Conservation (phyloP, 1,284 basidiomycete genomes). For the Pisolithus thermaeus region DNA sequence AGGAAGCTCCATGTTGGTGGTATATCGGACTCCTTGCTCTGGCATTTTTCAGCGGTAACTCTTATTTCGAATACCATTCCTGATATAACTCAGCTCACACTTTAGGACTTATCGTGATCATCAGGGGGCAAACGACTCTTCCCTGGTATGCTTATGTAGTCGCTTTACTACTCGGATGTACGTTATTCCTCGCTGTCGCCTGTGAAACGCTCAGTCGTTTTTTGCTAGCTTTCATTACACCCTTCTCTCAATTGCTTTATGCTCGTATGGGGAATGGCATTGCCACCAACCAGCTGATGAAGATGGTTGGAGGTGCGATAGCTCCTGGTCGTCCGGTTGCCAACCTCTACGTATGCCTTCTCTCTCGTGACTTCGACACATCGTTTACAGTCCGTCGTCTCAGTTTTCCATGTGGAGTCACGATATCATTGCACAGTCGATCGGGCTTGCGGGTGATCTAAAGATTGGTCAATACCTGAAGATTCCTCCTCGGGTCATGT, state of each 20-base stretch:
- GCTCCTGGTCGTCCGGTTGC: constrained; percentile 61
- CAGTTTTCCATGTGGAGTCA: constrained; percentile 64
- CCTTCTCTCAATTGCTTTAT: constrained; percentile 36
- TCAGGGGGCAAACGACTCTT: constrained; percentile 55
- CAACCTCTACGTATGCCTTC: constrained; percentile 51
- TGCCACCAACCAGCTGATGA: constrained; percentile 55
- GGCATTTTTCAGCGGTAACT: constrained; percentile 47
- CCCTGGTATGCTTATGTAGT: constrained; percentile 60
- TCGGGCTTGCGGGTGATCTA: constrained; percentile 49
- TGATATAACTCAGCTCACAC: constrained; percentile 41
- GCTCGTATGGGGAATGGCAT: constrained; percentile 57
- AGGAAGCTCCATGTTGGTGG: constrained; percentile 52
- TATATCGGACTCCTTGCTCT: constrained; percentile 44
- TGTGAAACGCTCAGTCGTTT: not conserved
- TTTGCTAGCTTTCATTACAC: constrained; percentile 31
- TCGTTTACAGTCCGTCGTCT: not conserved
- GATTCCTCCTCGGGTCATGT: constrained; percentile 68
- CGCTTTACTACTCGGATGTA: constrained; percentile 38
- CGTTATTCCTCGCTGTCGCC: constrained; percentile 29
- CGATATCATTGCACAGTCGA: constrained; percentile 48
- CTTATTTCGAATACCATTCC: constrained; percentile 43
- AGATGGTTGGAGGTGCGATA: constrained; percentile 60
- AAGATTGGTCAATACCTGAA: constrained; percentile 77
- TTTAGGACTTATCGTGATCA: constrained; percentile 50
- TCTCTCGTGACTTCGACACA: too few species aligned